Conservation (phyloP, 768 basidiomycete species). For the Collybiopsis luxurians region DNA sequence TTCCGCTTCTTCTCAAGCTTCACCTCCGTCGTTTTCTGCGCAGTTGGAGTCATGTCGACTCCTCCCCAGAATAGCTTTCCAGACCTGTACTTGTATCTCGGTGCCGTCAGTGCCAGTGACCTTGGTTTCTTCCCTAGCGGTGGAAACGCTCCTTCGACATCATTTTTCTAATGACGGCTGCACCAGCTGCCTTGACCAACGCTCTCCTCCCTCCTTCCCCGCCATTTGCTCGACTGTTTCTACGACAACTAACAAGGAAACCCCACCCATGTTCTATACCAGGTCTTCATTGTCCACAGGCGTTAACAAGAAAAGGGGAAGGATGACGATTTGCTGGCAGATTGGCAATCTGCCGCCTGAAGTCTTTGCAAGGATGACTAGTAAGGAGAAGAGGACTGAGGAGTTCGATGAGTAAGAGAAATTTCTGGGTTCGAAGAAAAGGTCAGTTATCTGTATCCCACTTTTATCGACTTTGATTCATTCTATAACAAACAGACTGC, state of each 20-base stretch:
- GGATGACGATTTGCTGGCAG: constrained; percentile 60
- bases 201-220: not conserved
- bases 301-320: constrained; percentile 28
- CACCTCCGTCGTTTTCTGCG: too few species aligned
- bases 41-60: too few species aligned
- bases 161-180: constrained; percentile 23
- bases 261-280: constrained; percentile 8
- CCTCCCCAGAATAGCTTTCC: too few species aligned
- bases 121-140: constrained; percentile 3
- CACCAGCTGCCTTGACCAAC: constrained; percentile 3
- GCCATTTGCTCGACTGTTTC: not conserved
- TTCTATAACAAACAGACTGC: constrained; percentile 76
- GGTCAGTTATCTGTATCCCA: constrained; percentile 44
- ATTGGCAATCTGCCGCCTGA: constrained; percentile 89
- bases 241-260: constrained; percentile 34
- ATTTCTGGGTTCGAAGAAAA: constrained; percentile 93
- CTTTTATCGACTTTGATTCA: not conserved
- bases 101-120: not conserved
- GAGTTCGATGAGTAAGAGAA: constrained; percentile 95
- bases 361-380: constrained; percentile 92
- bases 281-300: not conserved
- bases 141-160: constrained; percentile 15
- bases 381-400: constrained; percentile 91
- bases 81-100: constrained; percentile 18
- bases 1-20: too few species aligned